These are phyloP conservation scores for Malassezia arunalokei DNA, from an alignment of 1,284 basidiomycete species.

Conservation along the genomic window DNA sequence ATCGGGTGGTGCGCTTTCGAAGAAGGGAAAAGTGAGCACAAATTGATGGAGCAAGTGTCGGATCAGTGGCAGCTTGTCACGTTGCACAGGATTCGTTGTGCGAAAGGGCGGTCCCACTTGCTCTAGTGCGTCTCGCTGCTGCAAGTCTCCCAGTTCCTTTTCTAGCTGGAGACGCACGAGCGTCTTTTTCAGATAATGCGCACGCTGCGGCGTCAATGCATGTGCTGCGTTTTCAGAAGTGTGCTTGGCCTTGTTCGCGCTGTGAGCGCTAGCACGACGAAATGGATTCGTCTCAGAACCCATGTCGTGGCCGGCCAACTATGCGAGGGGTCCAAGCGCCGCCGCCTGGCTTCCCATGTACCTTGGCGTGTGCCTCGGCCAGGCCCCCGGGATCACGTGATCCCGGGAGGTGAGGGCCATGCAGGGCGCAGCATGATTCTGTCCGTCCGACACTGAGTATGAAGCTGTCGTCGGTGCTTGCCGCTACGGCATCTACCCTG, in stretches of 20 bases:
- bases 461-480: slow-evolving; percentile 10
- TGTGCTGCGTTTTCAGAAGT: background rate
- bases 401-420: background rate
- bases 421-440: background rate
- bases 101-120: slow-evolving; percentile 44
- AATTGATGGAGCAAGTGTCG: slow-evolving; percentile 44
- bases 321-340: background rate
- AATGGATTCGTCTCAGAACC: slow-evolving; percentile 7
- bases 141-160: slow-evolving; percentile 21
- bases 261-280: background rate
- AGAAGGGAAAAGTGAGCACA: slow-evolving; percentile 43
- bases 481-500: slow-evolving; percentile 14
- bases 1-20: slow-evolving; percentile 37
- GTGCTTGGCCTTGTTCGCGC: slow-evolving; percentile 15
- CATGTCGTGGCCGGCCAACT: background rate
- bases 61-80: slow-evolving; percentile 24
- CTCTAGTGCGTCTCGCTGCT: slow-evolving; percentile 30
- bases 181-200: slow-evolving; percentile 92
- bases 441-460: background rate
- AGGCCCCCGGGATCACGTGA: slow-evolving; percentile 6
- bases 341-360: background rate
- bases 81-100: background rate
- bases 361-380: no score
- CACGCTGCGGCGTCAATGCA: slow-evolving; percentile 63
- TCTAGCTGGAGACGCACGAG: slow-evolving; percentile 75